Evolutionary conservation across 2,329 filamentous ascomycete genomes (phyloP), one percentile per base, ranked within the genome.

Genomic region (Trichoderma pleuroti): DNA sequence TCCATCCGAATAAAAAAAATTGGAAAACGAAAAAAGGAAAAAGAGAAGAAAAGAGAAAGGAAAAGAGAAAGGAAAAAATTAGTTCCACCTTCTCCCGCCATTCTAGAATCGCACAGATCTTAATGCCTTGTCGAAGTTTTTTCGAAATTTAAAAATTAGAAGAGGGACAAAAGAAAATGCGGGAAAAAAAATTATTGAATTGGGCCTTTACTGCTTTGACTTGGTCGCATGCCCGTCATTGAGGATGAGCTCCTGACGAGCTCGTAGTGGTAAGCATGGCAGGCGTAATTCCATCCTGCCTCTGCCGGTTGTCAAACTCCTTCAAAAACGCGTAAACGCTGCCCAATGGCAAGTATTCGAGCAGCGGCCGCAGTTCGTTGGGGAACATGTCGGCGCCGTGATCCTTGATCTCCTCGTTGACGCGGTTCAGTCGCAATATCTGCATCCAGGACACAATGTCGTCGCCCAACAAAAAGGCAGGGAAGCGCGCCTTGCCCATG

Each of bases 391-490:
- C 63, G 14, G 78, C 79, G 2, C 73, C 74, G 21, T 79, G 70
- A 72, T 81, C 77, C 63, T 75, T 78, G 71, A 81, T 78, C 64
- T 81, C 80, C 70, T 81, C 79, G 73, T 79, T 77, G 21, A 77
- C 74, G 5, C 77, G 78, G 59, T 81, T 81, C 34, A 80, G 57
- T 2, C 75, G 75, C 10, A 81, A 74, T 18, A 81, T 67, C 71
- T 81, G 79, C 61, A 75, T 78, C 80, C 80, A 81, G 1, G 80
- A 77, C 8, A 81, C 76, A 12, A 81, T 79, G 52, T 76, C 74
- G 66, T 81, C 79, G 34, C 79, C 80, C 30, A 81, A 75, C 5
- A 82, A 72, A 42, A 77, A 77, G 2, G 74, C 71, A 18, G 76
- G 76, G 39, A 81, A 79, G 3, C 78, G 75, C 1, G 78, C 78